Base-by-base conservation (phyloP, 257 asterid species). In the Salvia miltiorrhiza region DNA sequence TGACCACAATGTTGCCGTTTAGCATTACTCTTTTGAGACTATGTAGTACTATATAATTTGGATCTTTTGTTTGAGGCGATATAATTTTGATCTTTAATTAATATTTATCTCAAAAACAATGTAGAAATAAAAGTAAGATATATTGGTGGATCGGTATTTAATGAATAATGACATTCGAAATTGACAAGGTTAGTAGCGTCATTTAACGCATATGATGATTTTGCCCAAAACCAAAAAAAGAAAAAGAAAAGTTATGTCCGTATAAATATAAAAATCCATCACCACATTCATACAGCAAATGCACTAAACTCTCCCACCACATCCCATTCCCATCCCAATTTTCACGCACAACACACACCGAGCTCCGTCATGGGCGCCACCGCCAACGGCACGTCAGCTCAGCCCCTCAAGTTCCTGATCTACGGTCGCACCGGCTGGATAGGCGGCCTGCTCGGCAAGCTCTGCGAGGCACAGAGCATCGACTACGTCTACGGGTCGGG, bases 381-480 rank as follows among this genome's bases (percentile, higher is more conserved):
- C 30, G 79, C 81, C 0, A 85, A 87, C 79, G 90, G 95, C 63
- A 83, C 93, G 2, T 61, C 85, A 10, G 65, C 76, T 44, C 79
- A 82, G 57, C 78, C 88, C 48, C 12, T 67, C 66, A 90, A 86
- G 80, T 90, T 90, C 83, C 74, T 90, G 84, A 86, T 90, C 90
- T 90, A 88, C 75, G 97, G 97, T 40, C 76, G 83, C 37, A 84
- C 93, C 26, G 97, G 95, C 39, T 90, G 95, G 97, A 90, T 90
- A 3, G 97, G 97, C 17, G 97, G 97, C 10, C 20, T 88, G 11
- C 85, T 90, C 0, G 97, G 97, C 9, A 86, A 90, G 87, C 93
- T 90, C 60, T 90, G 93, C 41, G 91, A 90, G 58, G 84, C 88
- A 11, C 88, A 84, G 67, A 79, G 69, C 7, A 84, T 90, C 63